These are phyloP conservation scores for Agaricus blazei DNA, from an alignment of 768 basidiomycete genomes.

Conservation along the genomic window DNA sequence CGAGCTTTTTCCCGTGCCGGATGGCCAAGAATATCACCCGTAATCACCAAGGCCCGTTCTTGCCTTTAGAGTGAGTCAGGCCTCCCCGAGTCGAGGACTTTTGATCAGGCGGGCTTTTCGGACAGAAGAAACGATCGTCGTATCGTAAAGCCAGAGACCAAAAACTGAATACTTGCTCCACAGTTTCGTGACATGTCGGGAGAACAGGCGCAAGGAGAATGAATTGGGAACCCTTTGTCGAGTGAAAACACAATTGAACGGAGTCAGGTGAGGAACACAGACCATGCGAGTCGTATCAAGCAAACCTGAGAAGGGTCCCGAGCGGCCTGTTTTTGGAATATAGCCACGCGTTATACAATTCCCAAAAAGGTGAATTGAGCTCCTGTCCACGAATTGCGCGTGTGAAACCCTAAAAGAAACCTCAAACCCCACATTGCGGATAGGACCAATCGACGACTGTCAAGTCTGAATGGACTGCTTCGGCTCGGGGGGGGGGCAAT, in stretches of 20 bases:
- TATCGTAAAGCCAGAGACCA: too few species aligned
- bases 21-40: neutral
- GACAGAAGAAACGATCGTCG: neutral
- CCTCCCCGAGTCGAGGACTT: neutral
- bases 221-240: neutral
- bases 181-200: neutral
- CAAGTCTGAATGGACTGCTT: too few species aligned
- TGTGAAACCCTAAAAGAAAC: neutral
- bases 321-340: neutral
- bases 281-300: neutral
- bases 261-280: neutral
- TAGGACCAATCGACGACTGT: too few species aligned
- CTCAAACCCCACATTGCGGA: too few species aligned
- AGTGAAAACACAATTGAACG: too few species aligned
- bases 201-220: neutral
- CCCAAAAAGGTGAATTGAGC: conserved; percentile 1
- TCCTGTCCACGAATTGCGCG: neutral
- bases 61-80: neutral
- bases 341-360: neutral
- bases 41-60: too few species aligned
- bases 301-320: neutral
- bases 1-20: neutral
- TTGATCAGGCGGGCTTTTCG: neutral
- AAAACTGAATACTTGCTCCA: neutral
- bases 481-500: too few species aligned